Evolutionary conservation across 176 grass and related monocot genomes (phyloP).

Genomic region (Musa acuminata): DNA sequence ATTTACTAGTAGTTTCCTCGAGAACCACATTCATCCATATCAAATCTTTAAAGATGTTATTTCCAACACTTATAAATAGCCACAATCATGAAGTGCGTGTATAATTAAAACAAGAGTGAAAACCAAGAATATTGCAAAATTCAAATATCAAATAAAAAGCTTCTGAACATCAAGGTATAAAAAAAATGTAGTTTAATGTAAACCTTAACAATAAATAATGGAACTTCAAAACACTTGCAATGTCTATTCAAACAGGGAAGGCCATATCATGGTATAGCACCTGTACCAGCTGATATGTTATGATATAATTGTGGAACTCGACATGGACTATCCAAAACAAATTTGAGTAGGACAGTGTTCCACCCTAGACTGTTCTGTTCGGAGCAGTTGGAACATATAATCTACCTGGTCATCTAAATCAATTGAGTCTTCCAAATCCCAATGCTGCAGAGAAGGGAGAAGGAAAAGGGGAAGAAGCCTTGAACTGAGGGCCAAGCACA

Average conservation of each 20-base stretch:
- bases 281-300: too few species aligned
- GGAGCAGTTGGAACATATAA: not conserved
- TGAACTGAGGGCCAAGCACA: not conserved
- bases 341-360: too few species aligned
- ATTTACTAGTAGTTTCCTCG: too few species aligned
- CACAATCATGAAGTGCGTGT: too few species aligned
- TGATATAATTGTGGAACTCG: too few species aligned
- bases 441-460: not conserved
- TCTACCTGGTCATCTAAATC: not conserved
- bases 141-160: not conserved
- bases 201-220: not conserved
- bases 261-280: not conserved
- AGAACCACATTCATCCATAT: not conserved
- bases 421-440: not conserved
- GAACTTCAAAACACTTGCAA: too few species aligned
- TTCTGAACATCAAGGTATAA: constrained; percentile 1
- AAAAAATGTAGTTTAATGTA: not conserved
- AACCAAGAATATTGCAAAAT: not conserved
- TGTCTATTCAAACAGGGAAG: not conserved
- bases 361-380: too few species aligned
- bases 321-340: too few species aligned
- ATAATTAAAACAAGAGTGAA: not conserved
- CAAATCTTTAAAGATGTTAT: not conserved
- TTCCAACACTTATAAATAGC: too few species aligned
- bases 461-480: not conserved